phyloP scores from a whole-genome alignment of 169 alveolate species.

The Eimeria praecox region DNA sequence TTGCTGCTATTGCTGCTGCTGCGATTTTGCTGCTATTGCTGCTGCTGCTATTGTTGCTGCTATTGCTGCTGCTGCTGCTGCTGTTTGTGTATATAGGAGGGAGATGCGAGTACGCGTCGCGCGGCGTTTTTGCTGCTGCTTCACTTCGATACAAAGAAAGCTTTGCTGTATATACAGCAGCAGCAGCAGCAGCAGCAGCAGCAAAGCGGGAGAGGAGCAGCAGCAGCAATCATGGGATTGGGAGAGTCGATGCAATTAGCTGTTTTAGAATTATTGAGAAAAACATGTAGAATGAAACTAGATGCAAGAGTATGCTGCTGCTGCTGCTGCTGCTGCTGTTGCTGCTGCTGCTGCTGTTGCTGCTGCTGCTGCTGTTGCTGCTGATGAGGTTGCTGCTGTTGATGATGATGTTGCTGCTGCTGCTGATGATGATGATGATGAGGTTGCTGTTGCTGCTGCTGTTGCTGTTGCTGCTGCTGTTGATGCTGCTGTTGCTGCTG shows the following conservation, averaged over 20 bases:
- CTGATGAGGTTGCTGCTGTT: too few species aligned
- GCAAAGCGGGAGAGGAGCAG: background rate
- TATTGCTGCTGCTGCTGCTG: slow-evolving; percentile 36
- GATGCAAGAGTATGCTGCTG: slow-evolving; percentile 82
- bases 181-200: slow-evolving; percentile 23
- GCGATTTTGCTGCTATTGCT: background rate
- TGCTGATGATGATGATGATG: too few species aligned
- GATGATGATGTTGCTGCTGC: too few species aligned
- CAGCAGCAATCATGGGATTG: background rate
- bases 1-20: background rate
- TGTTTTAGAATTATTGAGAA: background rate
- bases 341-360: too few species aligned
- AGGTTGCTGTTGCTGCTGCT: too few species aligned
- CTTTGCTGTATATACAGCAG: background rate
- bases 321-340: slow-evolving; percentile 91
- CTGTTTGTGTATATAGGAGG: background rate
- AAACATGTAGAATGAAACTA: background rate
- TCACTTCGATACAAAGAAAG: background rate
- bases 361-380: too few species aligned
- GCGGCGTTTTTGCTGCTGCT: background rate
- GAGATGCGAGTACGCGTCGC: background rate
- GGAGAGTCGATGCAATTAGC: background rate
- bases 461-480: too few species aligned
- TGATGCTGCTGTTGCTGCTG: too few species aligned
- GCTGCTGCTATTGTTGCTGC: slow-evolving; percentile 40